These are phyloP conservation scores for Tolypocladium cylindrosporum DNA, from an alignment of 2,329 filamentous ascomycete species.

Conservation along the genomic window DNA sequence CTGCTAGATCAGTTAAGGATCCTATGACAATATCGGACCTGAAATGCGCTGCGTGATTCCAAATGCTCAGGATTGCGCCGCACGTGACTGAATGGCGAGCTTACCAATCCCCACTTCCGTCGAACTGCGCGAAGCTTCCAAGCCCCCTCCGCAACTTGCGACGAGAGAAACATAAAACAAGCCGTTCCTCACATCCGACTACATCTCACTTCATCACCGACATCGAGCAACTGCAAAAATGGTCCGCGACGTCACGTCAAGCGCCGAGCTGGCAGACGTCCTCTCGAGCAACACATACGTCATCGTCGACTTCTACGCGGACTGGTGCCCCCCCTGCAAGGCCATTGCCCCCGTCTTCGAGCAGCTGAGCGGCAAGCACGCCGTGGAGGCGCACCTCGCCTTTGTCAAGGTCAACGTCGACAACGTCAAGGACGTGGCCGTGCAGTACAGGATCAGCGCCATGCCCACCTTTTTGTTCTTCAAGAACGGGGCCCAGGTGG, in stretches of 20 bases:
- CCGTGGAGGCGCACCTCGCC: conserved; percentile 29
- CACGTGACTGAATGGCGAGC: background rate
- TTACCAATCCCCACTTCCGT: background rate
- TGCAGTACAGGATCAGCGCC: conserved; percentile 69
- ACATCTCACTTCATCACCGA: background rate
- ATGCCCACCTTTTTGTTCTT: conserved; percentile 93
- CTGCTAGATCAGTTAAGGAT: background rate
- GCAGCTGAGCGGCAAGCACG: conserved; percentile 10
- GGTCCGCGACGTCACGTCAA: conserved; percentile 18
- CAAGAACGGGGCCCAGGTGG: conserved; percentile 51
- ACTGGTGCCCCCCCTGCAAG: conserved; percentile 42
- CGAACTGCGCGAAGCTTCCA: background rate
- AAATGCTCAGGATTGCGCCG: background rate
- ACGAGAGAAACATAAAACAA: background rate
- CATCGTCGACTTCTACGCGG: conserved; percentile 38
- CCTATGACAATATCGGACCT: too few relatives aligned
- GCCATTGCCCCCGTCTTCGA: conserved; percentile 35
- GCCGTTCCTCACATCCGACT: too few relatives aligned
- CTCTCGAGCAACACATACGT: conserved; percentile 29
- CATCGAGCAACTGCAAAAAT: background rate
- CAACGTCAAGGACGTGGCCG: conserved; percentile 61
- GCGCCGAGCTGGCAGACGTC: conserved; percentile 24
- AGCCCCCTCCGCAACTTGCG: background rate
- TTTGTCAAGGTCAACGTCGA: conserved; percentile 94
- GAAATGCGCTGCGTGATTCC: background rate